Evolutionary conservation across 805 yeast species (phyloP), one percentile per base, ranked within the genome.

Genomic region (Candida nanaspora): DNA sequence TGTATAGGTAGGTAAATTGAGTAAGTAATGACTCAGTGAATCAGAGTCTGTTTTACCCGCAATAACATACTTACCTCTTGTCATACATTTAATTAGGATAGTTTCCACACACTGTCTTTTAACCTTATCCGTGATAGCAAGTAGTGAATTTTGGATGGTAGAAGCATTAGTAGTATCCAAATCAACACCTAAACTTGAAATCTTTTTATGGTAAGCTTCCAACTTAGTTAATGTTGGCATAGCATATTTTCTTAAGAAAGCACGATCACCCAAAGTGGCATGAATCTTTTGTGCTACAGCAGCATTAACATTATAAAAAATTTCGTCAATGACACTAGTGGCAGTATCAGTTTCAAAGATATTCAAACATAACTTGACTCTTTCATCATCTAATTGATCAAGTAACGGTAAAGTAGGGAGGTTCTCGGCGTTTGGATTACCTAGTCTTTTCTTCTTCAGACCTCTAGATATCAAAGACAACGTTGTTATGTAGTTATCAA

Each of bases 11-110:
- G 96, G 95, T 42, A 84, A 60, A 48, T 87, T 87, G 57, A 82
- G 76, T 55, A 85, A 75, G 62, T 84, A 93, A 54, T 91, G 95
- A 10, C 81, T 82, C 56, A 74, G 77, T 45, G 74, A 78, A 48
- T 82, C 91, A 3, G 86, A 78, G 49, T 87, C 95, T 39, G 80
- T 82, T 56, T 80, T 82, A 25, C 95, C 97, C 9, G 96, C 94
- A 55, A 88, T 76, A 46, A 79, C 83, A 58, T 93, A 93, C 54
- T 83, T 86, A 29, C 95, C 94, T 52, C 94, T 74, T 10, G 82
- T 71, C 79, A 93, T 73, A 38, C 91, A 78, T 65, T 93, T 93
- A 63, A 69, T 78, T 45, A 93, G 65, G 43, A 87, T 66, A 0
- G 93, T 78, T 57, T 89, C 95, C 29, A 87, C 74, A 38, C 91